Evolutionary conservation across 176 grass and related monocot species (phyloP).

Genomic region (Saccharum spontaneum): DNA sequence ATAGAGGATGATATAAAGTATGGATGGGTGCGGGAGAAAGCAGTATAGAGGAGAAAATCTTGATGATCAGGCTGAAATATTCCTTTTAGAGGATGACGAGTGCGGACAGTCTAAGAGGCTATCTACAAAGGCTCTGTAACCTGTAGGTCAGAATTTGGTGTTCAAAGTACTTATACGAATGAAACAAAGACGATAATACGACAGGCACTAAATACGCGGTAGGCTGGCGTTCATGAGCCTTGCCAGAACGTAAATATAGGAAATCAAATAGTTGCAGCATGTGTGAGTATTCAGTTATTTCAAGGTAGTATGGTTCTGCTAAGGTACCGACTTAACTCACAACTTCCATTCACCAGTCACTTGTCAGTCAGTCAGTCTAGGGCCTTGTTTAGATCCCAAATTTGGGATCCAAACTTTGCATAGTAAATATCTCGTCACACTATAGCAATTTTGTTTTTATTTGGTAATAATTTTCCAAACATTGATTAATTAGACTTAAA

Average conservation of each 20-base stretch:
- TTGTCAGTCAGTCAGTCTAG: constrained; percentile 4
- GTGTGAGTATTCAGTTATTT: background rate
- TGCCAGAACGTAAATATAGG: background rate
- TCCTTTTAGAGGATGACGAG: too few species aligned
- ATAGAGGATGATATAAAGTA: too few species aligned
- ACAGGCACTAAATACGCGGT: background rate
- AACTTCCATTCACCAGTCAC: background rate
- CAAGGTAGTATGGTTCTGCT: background rate
- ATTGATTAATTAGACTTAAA: too few species aligned
- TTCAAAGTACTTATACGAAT: background rate
- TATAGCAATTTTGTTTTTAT: too few species aligned
- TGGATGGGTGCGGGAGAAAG: too few species aligned
- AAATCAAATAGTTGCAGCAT: background rate
- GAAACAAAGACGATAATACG: background rate
- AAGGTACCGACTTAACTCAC: background rate
- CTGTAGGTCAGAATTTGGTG: background rate
- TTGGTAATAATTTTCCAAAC: too few species aligned
- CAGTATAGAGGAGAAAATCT: too few species aligned
- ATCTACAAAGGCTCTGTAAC: background rate
- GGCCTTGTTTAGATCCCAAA: too few species aligned
- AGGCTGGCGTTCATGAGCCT: background rate
- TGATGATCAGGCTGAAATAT: too few species aligned
- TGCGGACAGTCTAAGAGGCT: background rate
- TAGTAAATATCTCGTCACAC: too few species aligned
- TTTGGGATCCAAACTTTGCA: too few species aligned